Base-by-base conservation (phyloP, 2,329 filamentous ascomycete genomes). In the Camillea tinctor region DNA sequence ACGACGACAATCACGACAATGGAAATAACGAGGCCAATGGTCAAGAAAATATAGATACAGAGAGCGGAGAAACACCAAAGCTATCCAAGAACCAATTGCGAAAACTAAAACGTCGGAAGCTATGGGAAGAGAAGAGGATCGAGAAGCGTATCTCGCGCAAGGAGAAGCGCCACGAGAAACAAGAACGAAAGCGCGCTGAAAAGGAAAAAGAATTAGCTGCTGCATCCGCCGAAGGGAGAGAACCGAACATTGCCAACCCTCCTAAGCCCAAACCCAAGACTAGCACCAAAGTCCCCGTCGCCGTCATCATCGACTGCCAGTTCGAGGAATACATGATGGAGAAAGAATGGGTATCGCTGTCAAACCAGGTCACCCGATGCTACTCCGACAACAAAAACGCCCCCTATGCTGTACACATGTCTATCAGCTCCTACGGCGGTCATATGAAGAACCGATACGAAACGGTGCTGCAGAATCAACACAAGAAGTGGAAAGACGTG, bases 311-410 rank as follows among this genome's bases (percentile, higher is more conserved):
- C 64, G 95, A 99, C 78, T 98, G 94, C 76, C 88, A 91, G 66
- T 99, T 96, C 73, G 93, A 99, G 74, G 81, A 90, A 50, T 84
- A 93, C 71, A 99, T 99, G 95, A 83, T 82, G 55, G 90, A 94
- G 44, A 89, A 90, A 67, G 95, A 99, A 76, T 81, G 91, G 26
- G 88, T 93, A 58, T 97, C 92, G 4, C 82, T 99, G 13, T 86
- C 86, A 1, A 86, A 88, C 59, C 95, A 99, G 75, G 82, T 99
- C 63, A 96, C 92, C 8, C 82, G 95, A 59, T 90, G 85, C 60
- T 99, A 99, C 76, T 92, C 93, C 20, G 92, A 97, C 70, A 98
- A 97, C 75, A 85, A 84, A 60, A 86, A 84, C 59, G 82, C 89
- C 0, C 77, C 73, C 7, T 93, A 85, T 72, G 84, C 88, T 55